Evolutionary conservation across 768 basidiomycete genomes (phyloP).

Genomic region (Hypsizygus marmoreus): DNA sequence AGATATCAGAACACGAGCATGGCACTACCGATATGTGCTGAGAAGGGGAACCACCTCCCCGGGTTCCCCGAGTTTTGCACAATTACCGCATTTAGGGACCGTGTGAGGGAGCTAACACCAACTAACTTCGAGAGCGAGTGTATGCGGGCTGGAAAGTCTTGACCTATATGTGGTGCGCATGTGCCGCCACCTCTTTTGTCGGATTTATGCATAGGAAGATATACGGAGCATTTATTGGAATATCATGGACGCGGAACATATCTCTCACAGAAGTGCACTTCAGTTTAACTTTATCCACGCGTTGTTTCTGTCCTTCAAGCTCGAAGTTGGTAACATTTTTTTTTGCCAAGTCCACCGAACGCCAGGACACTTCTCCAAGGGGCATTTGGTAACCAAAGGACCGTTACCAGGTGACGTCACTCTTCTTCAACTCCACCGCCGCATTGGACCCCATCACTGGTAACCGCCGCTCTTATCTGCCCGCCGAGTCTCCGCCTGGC

Average conservation of each 20-base stretch:
- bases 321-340: background rate
- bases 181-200: no score
- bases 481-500: slow-evolving; percentile 1
- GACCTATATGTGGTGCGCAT: slow-evolving; percentile 11
- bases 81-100: slow-evolving; percentile 59
- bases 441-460: background rate
- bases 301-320: background rate
- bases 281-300: background rate
- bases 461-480: slow-evolving; percentile 4
- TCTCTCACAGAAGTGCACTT: no score
- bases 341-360: background rate
- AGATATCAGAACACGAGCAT: slow-evolving; percentile 73
- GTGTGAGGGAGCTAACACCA: slow-evolving; percentile 67
- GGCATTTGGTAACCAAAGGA: no score
- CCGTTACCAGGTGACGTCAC: slow-evolving; percentile 7
- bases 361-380: slow-evolving; percentile 5
- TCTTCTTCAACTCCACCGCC: slow-evolving; percentile 3
- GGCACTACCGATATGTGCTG: slow-evolving; percentile 63
- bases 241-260: no score
- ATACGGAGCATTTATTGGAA: no score
- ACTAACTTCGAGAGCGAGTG: slow-evolving; percentile 70
- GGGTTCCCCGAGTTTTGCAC: slow-evolving; percentile 78
- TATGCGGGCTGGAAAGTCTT: slow-evolving; percentile 29
- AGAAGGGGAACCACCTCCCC: slow-evolving; percentile 64
- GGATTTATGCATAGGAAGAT: no score